Evolutionary conservation across 495 filamentous ascomycete genomes (phyloP).

Genomic region (Hypomontagnella submonticulosa): DNA sequence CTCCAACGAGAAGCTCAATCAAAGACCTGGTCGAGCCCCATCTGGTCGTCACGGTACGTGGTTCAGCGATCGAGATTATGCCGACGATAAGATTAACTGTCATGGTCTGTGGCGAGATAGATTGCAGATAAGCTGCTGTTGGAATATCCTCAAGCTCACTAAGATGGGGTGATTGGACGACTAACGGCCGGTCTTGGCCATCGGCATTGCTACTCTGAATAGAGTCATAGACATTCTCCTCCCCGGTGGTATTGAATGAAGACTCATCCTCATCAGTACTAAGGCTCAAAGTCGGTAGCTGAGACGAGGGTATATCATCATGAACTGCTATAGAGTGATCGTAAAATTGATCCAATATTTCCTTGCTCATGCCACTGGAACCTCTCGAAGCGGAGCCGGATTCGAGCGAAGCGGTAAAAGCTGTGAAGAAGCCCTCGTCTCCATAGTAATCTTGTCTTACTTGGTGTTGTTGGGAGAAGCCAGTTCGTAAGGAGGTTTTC

Average conservation of each 20-base stretch:
- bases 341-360: slow-evolving; percentile 69
- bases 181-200: slow-evolving; percentile 2
- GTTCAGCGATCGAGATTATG: slow-evolving; percentile 74
- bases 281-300: slow-evolving; percentile 50
- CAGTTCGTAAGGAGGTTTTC: slow-evolving; percentile 50
- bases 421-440: slow-evolving; percentile 62
- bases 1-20: slow-evolving; percentile 82
- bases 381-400: slow-evolving; percentile 39
- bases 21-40: slow-evolving; percentile 69
- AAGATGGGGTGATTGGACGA: slow-evolving; percentile 52
- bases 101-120: slow-evolving; percentile 82
- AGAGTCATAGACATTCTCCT: slow-evolving; percentile 26
- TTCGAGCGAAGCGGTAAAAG: slow-evolving; percentile 53
- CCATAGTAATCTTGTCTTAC: slow-evolving; percentile 41
- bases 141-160: slow-evolving; percentile 77
- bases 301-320: slow-evolving; percentile 64
- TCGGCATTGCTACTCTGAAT: slow-evolving; percentile 13
- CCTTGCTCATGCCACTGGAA: slow-evolving; percentile 30
- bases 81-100: slow-evolving; percentile 80
- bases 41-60: slow-evolving; percentile 65
- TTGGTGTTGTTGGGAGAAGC: slow-evolving; percentile 61
- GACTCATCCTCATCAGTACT: slow-evolving; percentile 39
- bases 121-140: slow-evolving; percentile 69
- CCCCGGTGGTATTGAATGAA: slow-evolving; percentile 42
- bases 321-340: slow-evolving; percentile 77